A percentile compares a stretch with the other conserved stretches of the same genome.
phyloP scores from a whole-genome alignment of 2,329 filamentous ascomycete genomes.

The Trichophyton mentagrophytes region DNA sequence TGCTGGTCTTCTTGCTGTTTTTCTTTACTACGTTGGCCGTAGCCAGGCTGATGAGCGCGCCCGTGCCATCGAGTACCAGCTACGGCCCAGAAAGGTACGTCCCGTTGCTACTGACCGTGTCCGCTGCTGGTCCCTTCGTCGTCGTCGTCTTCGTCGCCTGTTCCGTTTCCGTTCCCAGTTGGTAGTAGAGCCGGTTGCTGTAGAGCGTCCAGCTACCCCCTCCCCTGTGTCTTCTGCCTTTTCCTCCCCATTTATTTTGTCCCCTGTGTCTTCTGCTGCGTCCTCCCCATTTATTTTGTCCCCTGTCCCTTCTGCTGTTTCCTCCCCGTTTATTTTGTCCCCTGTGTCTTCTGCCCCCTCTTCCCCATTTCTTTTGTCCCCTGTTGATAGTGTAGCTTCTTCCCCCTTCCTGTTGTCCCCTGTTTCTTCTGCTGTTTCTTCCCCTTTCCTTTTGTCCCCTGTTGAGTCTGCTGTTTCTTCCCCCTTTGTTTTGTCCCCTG shows the following conservation, averaged over 20 bases:
- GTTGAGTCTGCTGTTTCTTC: conserved; percentile 6
- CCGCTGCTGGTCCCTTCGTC: background rate
- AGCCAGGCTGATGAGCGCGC: background rate
- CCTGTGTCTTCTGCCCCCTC: background rate
- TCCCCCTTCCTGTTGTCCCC: conserved; percentile 2
- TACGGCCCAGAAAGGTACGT: background rate
- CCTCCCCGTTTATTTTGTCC: background rate
- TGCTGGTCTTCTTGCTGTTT: background rate
- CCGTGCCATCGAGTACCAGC: background rate
- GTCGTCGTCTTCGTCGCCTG: background rate
- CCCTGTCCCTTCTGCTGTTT: background rate
- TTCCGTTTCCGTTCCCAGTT: background rate
- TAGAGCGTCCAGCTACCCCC: background rate
- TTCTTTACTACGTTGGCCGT: background rate
- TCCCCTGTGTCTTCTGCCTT: background rate
- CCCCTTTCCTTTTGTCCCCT: too few relatives aligned
- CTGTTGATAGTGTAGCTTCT: background rate
- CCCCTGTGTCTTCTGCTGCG: background rate
- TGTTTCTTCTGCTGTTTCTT: too few relatives aligned
- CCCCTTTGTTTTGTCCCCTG: conserved; percentile 6
- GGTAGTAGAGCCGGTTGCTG: background rate
- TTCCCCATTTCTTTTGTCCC: background rate
- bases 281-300: background rate
- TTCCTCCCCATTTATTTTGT: background rate
- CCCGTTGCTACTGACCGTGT: background rate